Conservation (phyloP, 73 alveolate genomes). For the Tetrahymena thermophila region DNA sequence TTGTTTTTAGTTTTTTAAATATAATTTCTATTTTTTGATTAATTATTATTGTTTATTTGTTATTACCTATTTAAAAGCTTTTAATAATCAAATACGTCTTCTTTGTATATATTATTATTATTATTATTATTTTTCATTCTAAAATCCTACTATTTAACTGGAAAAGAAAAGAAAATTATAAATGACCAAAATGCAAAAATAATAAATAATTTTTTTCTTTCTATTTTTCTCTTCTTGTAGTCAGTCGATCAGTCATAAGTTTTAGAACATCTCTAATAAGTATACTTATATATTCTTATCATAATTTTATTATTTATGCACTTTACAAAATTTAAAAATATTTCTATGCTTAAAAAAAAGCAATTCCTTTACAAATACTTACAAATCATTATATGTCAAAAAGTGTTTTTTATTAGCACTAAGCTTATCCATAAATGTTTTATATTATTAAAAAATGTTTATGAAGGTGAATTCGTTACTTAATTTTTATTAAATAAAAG, state of each 20-base stretch:
- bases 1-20: background rate
- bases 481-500: too few species aligned
- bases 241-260: background rate
- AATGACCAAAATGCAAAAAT: background rate
- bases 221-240: background rate
- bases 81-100: background rate
- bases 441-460: too few species aligned
- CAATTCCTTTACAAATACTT: background rate
- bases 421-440: too few species aligned
- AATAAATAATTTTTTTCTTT: background rate
- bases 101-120: background rate
- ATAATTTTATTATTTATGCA: background rate
- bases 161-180: background rate
- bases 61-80: background rate
- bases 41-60: background rate
- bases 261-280: background rate
- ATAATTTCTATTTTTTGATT: background rate
- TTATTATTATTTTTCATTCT: background rate
- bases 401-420: too few species aligned
- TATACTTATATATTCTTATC: background rate
- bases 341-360: background rate
- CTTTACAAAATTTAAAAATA: background rate
- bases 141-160: background rate
- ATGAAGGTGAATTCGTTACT: too few species aligned
- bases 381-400: too few species aligned